phyloP scores from a whole-genome alignment of 306 rosid genomes.

The Rubus idaeus region DNA sequence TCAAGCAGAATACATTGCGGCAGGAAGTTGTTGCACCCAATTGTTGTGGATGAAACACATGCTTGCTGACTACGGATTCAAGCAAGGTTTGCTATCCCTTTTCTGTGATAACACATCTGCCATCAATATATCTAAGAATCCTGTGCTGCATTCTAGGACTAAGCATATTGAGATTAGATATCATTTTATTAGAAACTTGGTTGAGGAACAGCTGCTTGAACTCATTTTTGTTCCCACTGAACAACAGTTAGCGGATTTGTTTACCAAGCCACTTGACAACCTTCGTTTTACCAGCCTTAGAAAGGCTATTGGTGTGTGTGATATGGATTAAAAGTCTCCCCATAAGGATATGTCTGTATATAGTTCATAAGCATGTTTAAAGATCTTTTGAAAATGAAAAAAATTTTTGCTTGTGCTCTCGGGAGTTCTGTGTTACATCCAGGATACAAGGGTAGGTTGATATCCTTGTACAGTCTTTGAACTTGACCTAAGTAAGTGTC shows the following conservation, averaged over 20 bases:
- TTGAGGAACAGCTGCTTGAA: neutral
- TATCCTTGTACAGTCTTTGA: no score
- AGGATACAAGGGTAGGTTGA: no score
- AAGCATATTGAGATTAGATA: neutral
- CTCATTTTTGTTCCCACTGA: neutral
- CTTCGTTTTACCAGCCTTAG: no score
- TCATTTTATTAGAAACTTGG: neutral
- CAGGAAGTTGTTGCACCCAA: neutral
- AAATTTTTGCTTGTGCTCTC: no score
- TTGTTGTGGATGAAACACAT: constrained; percentile 1
- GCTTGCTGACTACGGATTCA: neutral
- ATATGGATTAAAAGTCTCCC: no score
- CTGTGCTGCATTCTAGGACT: neutral
- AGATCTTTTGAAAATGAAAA: no score
- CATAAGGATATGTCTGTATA: no score
- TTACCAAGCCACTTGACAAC: no score
- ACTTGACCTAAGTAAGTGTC: no score
- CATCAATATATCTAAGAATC: neutral
- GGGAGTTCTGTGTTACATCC: no score
- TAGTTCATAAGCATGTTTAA: no score
- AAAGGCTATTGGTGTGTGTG: no score
- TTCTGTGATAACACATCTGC: neutral
- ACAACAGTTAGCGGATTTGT: neutral
- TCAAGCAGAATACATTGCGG: neutral
- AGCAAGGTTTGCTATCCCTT: neutral